These are phyloP conservation scores for Penicillium decumbens DNA, from an alignment of 2,329 filamentous ascomycete genomes.

Conservation along the genomic window DNA sequence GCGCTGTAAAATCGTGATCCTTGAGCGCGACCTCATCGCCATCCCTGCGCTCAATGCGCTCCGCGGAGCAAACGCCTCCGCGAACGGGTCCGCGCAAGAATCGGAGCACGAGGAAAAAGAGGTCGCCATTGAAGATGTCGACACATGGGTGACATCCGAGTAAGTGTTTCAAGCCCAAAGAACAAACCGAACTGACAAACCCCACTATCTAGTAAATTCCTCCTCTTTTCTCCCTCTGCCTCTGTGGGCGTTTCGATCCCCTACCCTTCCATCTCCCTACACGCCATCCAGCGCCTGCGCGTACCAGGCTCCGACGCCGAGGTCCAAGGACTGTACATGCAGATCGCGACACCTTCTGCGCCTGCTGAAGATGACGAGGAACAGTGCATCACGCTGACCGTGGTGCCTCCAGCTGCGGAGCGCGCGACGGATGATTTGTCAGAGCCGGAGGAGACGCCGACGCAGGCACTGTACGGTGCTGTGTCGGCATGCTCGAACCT, in stretches of 20 bases:
- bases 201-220: conserved; percentile 37
- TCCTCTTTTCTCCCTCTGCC: conserved; percentile 38
- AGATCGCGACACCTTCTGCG: conserved; percentile 36
- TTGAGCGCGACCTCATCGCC: conserved; percentile 38
- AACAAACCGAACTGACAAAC: neutral
- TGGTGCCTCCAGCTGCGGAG: conserved; percentile 37
- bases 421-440: conserved; percentile 23
- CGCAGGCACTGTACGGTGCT: conserved; percentile 42
- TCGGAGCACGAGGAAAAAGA: conserved; percentile 26
- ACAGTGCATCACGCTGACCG: conserved; percentile 41
- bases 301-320: conserved; percentile 29
- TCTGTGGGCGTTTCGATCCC: conserved; percentile 43
- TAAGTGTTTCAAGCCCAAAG: conserved; percentile 21
- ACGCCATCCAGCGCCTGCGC: conserved; percentile 45
- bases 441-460: conserved; percentile 38
- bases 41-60: conserved; percentile 35
- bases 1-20: conserved; percentile 42
- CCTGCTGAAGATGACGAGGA: conserved; percentile 37
- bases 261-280: conserved; percentile 47
- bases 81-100: conserved; percentile 11
- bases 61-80: conserved; percentile 15
- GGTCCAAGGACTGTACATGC: conserved; percentile 47
- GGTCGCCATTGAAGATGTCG: conserved; percentile 38
- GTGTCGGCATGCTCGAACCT: conserved; percentile 48
- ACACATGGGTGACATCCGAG: conserved; percentile 49